Base-by-base conservation (phyloP, 1,139 yeast species). In the Nakaseomyces sp. region DNA sequence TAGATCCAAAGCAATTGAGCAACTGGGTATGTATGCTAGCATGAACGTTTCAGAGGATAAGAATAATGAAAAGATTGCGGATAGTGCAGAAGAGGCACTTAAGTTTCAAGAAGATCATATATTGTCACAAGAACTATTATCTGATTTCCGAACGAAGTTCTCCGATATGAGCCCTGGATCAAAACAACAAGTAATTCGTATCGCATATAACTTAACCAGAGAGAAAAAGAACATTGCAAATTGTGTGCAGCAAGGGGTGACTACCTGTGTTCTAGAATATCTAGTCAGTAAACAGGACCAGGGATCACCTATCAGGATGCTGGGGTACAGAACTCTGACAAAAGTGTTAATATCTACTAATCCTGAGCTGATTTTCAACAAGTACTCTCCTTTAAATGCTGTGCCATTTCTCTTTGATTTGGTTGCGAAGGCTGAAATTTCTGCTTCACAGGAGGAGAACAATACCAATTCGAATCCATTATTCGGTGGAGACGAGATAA, bases 351-450 rank as follows among this genome's bases (percentile, higher is more conserved):
- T 57, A 5, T 50, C 50, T 33, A 54, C 60, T 0, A 48, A 61
- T 46, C 65, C 65, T 7, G 31, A 50, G 4, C 39, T 56, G n/a
- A 49, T 60, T 8, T 61, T 61, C 42, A 51, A 53, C 19, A 56
- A 55, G 26, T 56, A 51, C 40, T 61, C 65, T 2, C 56, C 63
- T 0, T 45, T 60, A 17, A 60, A 53, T 46, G 57, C 64, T 1
- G 41, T 58, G 4, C 58, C 63, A 15, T 57, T 49, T 38, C 45
- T 60, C 28, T 58, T 60, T 40, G 63, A 58, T 19, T 17, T 42
- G 18, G 29, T 37, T 4, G 44, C 37, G 15, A 40, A 41, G 13
- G 40, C 20, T 2, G 41, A 37, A n/a, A 29, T 13, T 13, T 33
- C 31, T 5, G 28, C 28, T 6, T 17, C 25, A 15, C 45, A 39